Evolutionary conservation across 2,329 filamentous ascomycete species (phyloP), one percentile per base, ranked within the genome.

Genomic region (Aspergillus carbonarius): DNA sequence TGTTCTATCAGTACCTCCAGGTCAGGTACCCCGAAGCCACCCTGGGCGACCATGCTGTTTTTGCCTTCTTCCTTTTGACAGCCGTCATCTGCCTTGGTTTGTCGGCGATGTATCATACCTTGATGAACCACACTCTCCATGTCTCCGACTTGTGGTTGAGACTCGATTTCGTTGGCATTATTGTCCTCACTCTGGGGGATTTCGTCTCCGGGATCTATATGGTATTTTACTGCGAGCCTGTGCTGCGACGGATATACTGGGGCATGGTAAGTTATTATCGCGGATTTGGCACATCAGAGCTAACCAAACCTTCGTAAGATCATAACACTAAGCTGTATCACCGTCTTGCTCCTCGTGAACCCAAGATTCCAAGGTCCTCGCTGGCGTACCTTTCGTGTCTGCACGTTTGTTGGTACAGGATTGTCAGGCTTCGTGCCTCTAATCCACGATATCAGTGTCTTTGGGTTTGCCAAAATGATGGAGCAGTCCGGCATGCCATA

Each of bases 101-200:
- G 42, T 56, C 54, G 6, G 23, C 54, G 12, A 56, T 32, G 5
- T 56, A 69, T 51, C 71, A 74, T 55, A 69, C 66, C 20, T 46
- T 73, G 27, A 65, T 66, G 47, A 72, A 70, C 54, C 70, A 74
- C 57, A 70, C 69, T 27, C 44, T 61, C 20, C 34, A 53, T 12
- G 51, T 72, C 15, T 60, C 67, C 42, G 58, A 68, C 35, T 58
- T 71, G 20, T 66, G 64, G 18, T 58, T 60, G n/a, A 60, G 63
- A 61, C 57, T 72, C 15, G 70, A 72, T 40, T 37, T 57, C 44
- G 49, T 63, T 17, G 61, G 61, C 4, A 59, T 59, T 25, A 53
- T 61, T 35, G 60, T 68, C 12, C 62, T 70, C 40, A 66, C 48
- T 12, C 20, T 60, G 12, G 58, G 53, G 9, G 58, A 60, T 20